Base-by-base conservation (phyloP, 345 rosid species). In the Murraya paniculata region DNA sequence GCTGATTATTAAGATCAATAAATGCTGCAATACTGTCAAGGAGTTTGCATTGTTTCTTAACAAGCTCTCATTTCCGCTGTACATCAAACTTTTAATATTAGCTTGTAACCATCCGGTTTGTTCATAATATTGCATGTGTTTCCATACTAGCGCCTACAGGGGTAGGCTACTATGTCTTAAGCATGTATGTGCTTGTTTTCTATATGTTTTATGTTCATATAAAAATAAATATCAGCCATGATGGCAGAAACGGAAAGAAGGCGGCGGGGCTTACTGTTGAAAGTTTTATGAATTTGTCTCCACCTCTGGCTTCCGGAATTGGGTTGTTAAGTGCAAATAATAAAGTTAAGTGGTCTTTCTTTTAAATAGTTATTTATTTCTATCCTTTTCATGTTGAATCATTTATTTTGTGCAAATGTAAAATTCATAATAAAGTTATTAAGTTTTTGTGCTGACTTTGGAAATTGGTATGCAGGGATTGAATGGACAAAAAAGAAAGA, bases 401-500 rank as follows among this genome's bases (percentile, higher is more conserved):
- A n/a, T n/a, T n/a, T n/a, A n/a, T n/a, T n/a, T n/a, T n/a, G n/a
- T n/a, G n/a, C n/a, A n/a, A n/a, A n/a, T n/a, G n/a, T n/a, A n/a
- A n/a, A n/a, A n/a, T n/a, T n/a, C n/a, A n/a, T n/a, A n/a, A n/a
- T n/a, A n/a, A n/a, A n/a, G n/a, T n/a, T n/a, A n/a, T n/a, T n/a
- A n/a, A 33, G 35, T 33, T 33, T 33, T 33, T 31, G 33, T 33
- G 35, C 4, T 3, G 4, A 33, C 4, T 33, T 33, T 33, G 45
- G 55, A 10, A 65, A 14, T 55, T 79, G 25, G 73, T 18, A 66
- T 80, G 74, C 21, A 66, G 82, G 74, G 78, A 39, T 75, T 53
- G 68, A 69, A 45, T 56, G 64, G 83, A 75, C 84, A 77, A 38
- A 86, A 86, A 64, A 81, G 88, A 82, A 85, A 84, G 85, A 82